These are phyloP conservation scores for Neurospora hispaniola DNA, from an alignment of 495 filamentous ascomycete genomes.

Conservation along the genomic window DNA sequence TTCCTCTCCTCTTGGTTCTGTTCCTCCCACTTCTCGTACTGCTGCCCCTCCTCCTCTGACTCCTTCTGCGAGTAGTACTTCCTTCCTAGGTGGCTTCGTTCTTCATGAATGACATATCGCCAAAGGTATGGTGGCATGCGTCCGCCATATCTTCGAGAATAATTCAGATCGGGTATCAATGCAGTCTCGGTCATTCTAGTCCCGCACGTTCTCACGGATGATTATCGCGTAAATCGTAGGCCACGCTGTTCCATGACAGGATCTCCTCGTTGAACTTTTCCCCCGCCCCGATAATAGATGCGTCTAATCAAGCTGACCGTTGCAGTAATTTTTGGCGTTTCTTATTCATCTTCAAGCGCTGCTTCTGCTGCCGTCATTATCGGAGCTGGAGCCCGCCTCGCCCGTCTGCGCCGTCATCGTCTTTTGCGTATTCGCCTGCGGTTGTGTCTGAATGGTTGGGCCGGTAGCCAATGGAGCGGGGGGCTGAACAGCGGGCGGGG, in stretches of 20 bases:
- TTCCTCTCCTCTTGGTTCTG: not conserved
- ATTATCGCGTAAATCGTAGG: not conserved
- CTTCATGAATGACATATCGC: not conserved
- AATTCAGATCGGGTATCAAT: not conserved
- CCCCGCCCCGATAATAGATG: not conserved
- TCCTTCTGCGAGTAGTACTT: not conserved
- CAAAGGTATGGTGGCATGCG: not conserved
- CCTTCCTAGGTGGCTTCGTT: not conserved
- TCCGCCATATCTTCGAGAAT: not conserved
- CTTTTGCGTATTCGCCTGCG: constrained; percentile 36
- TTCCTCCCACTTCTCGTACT: not conserved
- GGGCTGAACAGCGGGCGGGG: constrained; percentile 24
- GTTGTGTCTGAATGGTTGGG: constrained; percentile 39
- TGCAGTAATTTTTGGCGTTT: not conserved
- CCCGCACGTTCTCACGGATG: not conserved
- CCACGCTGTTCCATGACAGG: not conserved
- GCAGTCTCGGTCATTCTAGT: not conserved
- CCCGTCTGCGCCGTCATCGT: constrained; percentile 34
- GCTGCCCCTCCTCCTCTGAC: not conserved
- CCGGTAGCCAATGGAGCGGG: constrained; percentile 31
- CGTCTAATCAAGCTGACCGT: not conserved
- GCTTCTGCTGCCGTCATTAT: constrained; percentile 39
- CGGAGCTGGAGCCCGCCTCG: constrained; percentile 59
- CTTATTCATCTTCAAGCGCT: not conserved
- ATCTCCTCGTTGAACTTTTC: not conserved